phyloP scores from a whole-genome alignment of 257 asterid species.

The Gentiana straminea region DNA sequence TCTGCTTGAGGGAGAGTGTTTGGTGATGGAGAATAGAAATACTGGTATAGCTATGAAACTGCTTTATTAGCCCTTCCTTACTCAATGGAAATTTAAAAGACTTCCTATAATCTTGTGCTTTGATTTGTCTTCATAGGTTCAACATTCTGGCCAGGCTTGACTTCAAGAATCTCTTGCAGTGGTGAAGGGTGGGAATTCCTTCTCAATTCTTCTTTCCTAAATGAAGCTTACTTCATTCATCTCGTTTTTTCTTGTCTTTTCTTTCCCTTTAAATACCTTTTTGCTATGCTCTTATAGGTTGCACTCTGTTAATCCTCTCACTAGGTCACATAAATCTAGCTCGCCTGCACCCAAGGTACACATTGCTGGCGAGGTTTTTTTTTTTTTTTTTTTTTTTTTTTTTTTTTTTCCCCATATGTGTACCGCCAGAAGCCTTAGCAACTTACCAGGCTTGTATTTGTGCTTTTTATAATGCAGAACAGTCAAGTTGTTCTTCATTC shows the following conservation, averaged over 20 bases:
- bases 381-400: not conserved
- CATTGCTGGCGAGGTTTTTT: not conserved
- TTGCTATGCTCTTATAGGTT: slow-evolving; percentile 9
- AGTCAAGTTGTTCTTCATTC: slow-evolving; percentile 19
- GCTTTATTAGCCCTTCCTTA: not conserved
- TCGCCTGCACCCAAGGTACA: slow-evolving; percentile 36
- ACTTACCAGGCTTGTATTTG: not conserved
- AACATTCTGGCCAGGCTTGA: slow-evolving; percentile 21
- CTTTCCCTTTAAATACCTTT: slow-evolving; percentile 11
- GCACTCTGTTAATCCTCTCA: slow-evolving; percentile 22
- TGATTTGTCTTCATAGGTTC: slow-evolving; percentile 28
- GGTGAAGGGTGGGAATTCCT: slow-evolving; percentile 24
- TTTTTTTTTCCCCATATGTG: too few relatives aligned
- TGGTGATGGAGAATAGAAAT: slow-evolving; percentile 18
- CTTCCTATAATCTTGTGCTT: not conserved
- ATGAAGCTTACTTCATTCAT: not conserved
- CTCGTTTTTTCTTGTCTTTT: slow-evolving; percentile 8
- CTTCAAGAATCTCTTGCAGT: slow-evolving; percentile 17
- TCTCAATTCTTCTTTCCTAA: slow-evolving; percentile 9
- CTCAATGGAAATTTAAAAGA: not conserved
- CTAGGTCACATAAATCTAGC: slow-evolving; percentile 26
- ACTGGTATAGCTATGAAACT: slow-evolving; percentile 21
- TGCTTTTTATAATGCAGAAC: slow-evolving; percentile 22
- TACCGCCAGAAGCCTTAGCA: not conserved
- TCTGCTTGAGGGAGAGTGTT: slow-evolving; percentile 12